Evolutionary conservation across 169 alveolate species (phyloP), one percentile per base, ranked within the genome.

Genomic region (Eimeria praecox): DNA sequence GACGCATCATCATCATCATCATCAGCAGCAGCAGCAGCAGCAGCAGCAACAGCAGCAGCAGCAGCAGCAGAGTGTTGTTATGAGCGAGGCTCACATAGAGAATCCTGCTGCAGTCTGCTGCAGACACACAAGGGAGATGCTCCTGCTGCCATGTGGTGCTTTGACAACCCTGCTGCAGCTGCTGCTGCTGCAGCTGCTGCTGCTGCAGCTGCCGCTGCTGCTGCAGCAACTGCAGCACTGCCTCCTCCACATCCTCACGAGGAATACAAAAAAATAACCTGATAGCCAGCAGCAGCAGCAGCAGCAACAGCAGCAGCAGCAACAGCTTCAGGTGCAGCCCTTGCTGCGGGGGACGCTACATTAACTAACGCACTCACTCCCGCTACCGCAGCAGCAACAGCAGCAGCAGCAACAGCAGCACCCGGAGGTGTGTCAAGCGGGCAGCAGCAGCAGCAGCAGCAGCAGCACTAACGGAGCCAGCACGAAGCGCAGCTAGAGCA

Each of bases 181-280:
- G 33, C 56, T 8, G 49, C 80, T 69, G 80, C 80, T 12, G 80
- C 42, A 27, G 80, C 80, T 69, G 38, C 87, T 77, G 52, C 38
- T 6, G 87, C 87, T 77, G 86, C 35, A 8, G 56, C 44, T 14
- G 49, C 33, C 54, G 85, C 87, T 77, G 62, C 27, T 42, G 62
- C 66, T n/a, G 90, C 49, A 82, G 73, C 66, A 82, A 35, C 90
- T 82, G 69, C 40, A 82, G 30, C 35, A 52, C 69, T 52, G 90
- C 90, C n/a, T 82, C 90, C 30, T 82, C 73, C 73, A 82, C 90
- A 73, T 82, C 69, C 46, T 69, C 12, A 44, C 46, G 90, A 49
- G 90, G 90, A 24, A 82, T 52, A 44, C 90, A 33, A 54, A 82
- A 82, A 46, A 82, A 46, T 18, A 82, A 49, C 90, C 90, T 82